Evolutionary conservation across 345 rosid genomes (phyloP).

Genomic region (Salix caprea): DNA sequence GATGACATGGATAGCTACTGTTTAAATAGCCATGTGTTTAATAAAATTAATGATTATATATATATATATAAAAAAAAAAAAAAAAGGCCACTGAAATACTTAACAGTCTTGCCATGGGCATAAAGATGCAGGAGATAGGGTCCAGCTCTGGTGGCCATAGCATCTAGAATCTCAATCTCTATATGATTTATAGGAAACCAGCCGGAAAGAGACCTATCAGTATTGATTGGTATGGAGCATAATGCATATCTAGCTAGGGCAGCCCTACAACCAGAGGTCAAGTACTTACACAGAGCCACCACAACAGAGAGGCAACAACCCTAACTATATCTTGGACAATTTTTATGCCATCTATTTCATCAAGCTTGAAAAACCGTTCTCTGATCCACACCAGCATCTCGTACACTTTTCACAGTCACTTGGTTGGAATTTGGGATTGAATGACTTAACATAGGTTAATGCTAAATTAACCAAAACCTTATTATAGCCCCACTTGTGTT

Average conservation of each 20-base stretch:
- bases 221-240: too few relatives aligned
- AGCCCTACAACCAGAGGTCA: neutral
- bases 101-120: neutral
- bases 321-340: neutral
- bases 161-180: neutral
- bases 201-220: too few relatives aligned
- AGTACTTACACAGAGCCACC: neutral
- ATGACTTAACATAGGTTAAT: neutral
- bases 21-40: too few relatives aligned
- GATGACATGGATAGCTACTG: too few relatives aligned
- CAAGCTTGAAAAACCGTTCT: neutral
- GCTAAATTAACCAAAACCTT: neutral
- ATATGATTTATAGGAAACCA: too few relatives aligned
- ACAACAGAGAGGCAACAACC: neutral
- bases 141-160: neutral
- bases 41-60: too few relatives aligned
- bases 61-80: too few relatives aligned
- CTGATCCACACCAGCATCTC: neutral
- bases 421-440: too few relatives aligned
- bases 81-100: conserved; percentile 1
- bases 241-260: neutral
- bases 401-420: neutral
- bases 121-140: neutral
- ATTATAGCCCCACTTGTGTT: neutral
- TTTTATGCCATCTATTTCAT: neutral